Percentiles rank a stretch among this genome's conserved stretches.
Conservation (phyloP, 192 early-diverging fungal genomes). For the Allomyces macrogynus region DNA sequence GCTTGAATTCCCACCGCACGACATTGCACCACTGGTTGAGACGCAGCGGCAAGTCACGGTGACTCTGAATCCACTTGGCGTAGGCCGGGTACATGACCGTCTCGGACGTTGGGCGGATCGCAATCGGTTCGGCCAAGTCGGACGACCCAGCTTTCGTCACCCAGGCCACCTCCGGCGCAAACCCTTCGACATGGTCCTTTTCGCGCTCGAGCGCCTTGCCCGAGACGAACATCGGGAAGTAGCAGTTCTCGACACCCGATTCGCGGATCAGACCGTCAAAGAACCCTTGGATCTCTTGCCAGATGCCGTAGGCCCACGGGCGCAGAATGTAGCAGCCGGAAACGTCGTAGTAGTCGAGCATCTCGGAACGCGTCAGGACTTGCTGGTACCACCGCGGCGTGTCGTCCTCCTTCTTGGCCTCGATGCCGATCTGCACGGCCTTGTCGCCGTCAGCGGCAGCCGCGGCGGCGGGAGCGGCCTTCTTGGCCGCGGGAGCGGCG, state of each 20-base stretch:
- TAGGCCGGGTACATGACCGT: slow-evolving; percentile 99
- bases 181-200: slow-evolving; percentile 99
- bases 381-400: slow-evolving; percentile 88
- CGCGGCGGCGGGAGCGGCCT: slow-evolving; percentile 5
- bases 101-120: slow-evolving; percentile 96
- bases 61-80: slow-evolving; percentile 89
- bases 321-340: slow-evolving; percentile 97
- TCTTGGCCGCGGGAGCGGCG: slow-evolving; percentile 1
- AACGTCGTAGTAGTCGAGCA: slow-evolving; percentile 98
- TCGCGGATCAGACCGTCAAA: slow-evolving; percentile 78
- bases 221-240: slow-evolving; percentile 99
- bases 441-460: slow-evolving; percentile 25
- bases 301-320: slow-evolving; percentile 85
- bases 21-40: slow-evolving; percentile 99
- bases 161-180: slow-evolving; percentile 99
- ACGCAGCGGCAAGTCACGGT: slow-evolving; percentile 89
- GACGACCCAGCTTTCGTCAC: slow-evolving; percentile 85
- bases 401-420: slow-evolving; percentile 68
- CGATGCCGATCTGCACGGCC: slow-evolving; percentile 62
- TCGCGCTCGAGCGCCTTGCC: slow-evolving; percentile 68
- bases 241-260: slow-evolving; percentile 86
- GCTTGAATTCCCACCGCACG: slow-evolving; percentile 99
- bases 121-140: slow-evolving; percentile 90
- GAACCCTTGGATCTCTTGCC: slow-evolving; percentile 90
- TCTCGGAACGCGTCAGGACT: slow-evolving; percentile 73